Conservation (phyloP, 495 filamentous ascomycete species). For the Trichoderma erinaceum region DNA sequence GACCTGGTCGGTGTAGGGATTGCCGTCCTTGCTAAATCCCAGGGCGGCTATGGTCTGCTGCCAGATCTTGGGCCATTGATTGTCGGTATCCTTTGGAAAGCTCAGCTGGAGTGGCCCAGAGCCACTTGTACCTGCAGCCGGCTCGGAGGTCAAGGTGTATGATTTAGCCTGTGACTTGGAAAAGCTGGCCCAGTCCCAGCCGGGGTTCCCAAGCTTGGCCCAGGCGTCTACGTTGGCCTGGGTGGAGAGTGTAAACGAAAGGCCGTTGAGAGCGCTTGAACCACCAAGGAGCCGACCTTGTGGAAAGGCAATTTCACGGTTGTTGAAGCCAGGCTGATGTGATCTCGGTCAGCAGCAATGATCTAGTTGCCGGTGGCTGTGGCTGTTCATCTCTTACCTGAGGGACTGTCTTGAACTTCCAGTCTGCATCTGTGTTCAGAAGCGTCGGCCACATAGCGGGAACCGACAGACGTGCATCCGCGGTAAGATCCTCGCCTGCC, state of each 20-base stretch:
- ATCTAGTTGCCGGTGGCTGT: not conserved
- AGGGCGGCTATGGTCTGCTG: not conserved
- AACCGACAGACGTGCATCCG: constrained; percentile 12
- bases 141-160: not conserved
- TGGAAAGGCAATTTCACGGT: constrained; percentile 15
- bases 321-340: constrained; percentile 6
- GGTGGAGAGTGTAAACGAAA: constrained; percentile 37
- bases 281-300: constrained; percentile 15
- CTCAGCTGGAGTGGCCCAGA: constrained; percentile 4
- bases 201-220: constrained; percentile 46
- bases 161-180: constrained; percentile 19
- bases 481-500: constrained; percentile 32
- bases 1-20: not conserved
- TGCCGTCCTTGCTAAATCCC: not conserved
- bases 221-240: constrained; percentile 45
- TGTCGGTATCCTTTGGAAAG: constrained; percentile 5
- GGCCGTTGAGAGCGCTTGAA: constrained; percentile 17
- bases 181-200: constrained; percentile 25
- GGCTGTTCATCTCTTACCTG: not conserved
- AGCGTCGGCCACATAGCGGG: constrained; percentile 18
- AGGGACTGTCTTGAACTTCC: constrained; percentile 15
- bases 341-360: not conserved
- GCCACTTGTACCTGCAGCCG: not conserved
- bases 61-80: not conserved
- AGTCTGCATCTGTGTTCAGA: constrained; percentile 4